These are phyloP conservation scores for Fraxinus angustifolia DNA, from an alignment of 305 asterid genomes.

Conservation along the genomic window DNA sequence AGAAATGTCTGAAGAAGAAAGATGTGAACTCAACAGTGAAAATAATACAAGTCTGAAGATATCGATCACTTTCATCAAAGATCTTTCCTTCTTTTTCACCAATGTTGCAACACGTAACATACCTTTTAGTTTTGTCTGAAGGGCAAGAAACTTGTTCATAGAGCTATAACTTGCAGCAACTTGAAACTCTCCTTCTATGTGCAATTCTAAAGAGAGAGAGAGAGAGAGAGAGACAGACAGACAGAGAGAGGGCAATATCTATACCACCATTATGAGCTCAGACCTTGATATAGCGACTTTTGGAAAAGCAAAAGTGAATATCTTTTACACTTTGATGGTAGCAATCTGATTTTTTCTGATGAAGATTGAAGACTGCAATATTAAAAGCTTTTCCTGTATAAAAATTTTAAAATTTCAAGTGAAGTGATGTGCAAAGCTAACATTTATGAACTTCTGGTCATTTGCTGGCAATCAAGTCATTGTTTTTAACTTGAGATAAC, in stretches of 20 bases:
- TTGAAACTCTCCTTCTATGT: neutral
- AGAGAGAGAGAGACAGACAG: no score
- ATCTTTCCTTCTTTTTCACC: slow-evolving; percentile 12
- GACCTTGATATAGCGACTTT: slow-evolving; percentile 31
- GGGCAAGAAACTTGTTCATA: slow-evolving; percentile 14
- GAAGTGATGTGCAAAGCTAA: neutral
- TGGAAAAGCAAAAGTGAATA: slow-evolving; percentile 35
- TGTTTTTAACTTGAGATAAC: no score
- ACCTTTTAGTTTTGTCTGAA: slow-evolving; percentile 1
- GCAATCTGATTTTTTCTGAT: slow-evolving; percentile 19
- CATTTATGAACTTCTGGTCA: neutral
- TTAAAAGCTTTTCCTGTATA: neutral
- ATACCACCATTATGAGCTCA: neutral
- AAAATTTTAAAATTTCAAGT: neutral
- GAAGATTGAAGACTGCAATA: slow-evolving; percentile 12
- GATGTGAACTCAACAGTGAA: no score
- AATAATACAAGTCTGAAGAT: slow-evolving; percentile 4
- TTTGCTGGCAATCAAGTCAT: no score
- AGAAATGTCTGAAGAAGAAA: no score
- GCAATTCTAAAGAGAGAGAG: neutral
- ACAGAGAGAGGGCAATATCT: neutral
- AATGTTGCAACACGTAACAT: neutral
- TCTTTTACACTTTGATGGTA: slow-evolving; percentile 30
- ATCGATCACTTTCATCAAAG: slow-evolving; percentile 32
- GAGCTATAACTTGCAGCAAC: neutral